Base-by-base conservation (phyloP, 306 rosid species). In the Alnus glutinosa region DNA sequence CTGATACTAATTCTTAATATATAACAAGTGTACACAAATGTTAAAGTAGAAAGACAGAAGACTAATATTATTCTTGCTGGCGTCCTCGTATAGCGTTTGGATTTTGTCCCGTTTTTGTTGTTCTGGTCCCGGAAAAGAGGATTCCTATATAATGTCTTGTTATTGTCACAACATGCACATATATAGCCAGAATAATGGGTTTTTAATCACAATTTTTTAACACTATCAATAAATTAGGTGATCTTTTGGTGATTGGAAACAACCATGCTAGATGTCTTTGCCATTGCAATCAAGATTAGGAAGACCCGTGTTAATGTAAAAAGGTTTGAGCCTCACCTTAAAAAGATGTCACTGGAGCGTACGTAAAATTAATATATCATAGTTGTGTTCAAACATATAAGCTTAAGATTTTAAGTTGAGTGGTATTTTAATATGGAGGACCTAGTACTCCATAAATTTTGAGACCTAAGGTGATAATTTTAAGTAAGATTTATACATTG, bases 21-120 rank as follows among this genome's bases (percentile, higher is more conserved):
- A 69, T 62, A 36, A 75, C 3, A 58, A 72, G 71, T 59, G 52
- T 9, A 49, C 37, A 12, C 28, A 23, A 0, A 37, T 13, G 13
- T 47, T 55, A 16, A 83, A 51, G 75, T 80, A 77, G 70, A 4
- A 55, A 63, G 81, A 10, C 5, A 42, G 46, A 42, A 63, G 3
- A 46, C 71, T 23, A 23, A 23, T 23, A 23, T 23, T 39, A 36
- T 54, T 76, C 62, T 61, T 19, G 50, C 16, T 13, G 75, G 66
- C 52, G 8, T 69, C 39, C 79, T 74, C 57, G 78, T 78, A 30
- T 77, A 74, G 36, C 78, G 73, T 77, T 62, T 51, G 28, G 5
- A 47, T 76, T 86, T 86, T 89, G 86, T 84, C 89, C 32, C 63
- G 62, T 82, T 73, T 80, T 78, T 32, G 19, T 73, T 80, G 88